phyloP scores from a whole-genome alignment of 768 basidiomycete species.

The Pleurotus djamor region DNA sequence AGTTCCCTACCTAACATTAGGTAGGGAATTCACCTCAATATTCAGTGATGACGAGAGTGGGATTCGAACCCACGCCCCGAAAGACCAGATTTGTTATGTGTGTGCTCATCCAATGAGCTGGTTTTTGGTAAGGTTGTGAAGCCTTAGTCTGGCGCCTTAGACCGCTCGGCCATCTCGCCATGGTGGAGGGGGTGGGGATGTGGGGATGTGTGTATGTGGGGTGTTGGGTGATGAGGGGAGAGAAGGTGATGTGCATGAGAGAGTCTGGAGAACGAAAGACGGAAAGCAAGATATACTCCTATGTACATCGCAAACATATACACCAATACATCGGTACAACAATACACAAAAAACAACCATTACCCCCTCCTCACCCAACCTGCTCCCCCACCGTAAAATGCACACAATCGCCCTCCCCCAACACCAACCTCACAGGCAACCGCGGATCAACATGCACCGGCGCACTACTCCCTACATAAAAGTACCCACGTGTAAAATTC shows the following conservation, averaged over 20 bases:
- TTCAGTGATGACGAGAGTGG: conserved; percentile 49
- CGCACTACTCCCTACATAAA: conserved; percentile 77
- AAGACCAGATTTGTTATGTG: conserved; percentile 21
- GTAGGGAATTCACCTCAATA: too few species aligned
- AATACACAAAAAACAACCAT: too few species aligned
- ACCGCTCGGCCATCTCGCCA: conserved; percentile 68
- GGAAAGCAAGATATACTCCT: not conserved
- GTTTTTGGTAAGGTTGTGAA: too few species aligned
- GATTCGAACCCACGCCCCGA: conserved; percentile 59
- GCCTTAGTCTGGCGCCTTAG: conserved; percentile 73
- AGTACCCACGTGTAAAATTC: conserved; percentile 79
- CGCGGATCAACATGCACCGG: conserved; percentile 84
- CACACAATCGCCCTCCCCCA: conserved; percentile 82
- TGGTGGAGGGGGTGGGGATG: too few species aligned
- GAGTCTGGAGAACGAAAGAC: not conserved
- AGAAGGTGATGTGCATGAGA: too few species aligned
- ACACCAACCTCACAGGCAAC: conserved; percentile 73
- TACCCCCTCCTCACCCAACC: conserved; percentile 31
- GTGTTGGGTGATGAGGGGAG: not conserved
- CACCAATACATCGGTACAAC: not conserved
- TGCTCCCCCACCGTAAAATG: conserved; percentile 56
- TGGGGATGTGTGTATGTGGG: too few species aligned
- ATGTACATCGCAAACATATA: not conserved
- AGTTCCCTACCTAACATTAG: too few species aligned
- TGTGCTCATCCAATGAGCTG: conserved; percentile 7